These are phyloP conservation scores for Hura crepitans DNA, from an alignment of 441 rosid species.

Conservation along the genomic window DNA sequence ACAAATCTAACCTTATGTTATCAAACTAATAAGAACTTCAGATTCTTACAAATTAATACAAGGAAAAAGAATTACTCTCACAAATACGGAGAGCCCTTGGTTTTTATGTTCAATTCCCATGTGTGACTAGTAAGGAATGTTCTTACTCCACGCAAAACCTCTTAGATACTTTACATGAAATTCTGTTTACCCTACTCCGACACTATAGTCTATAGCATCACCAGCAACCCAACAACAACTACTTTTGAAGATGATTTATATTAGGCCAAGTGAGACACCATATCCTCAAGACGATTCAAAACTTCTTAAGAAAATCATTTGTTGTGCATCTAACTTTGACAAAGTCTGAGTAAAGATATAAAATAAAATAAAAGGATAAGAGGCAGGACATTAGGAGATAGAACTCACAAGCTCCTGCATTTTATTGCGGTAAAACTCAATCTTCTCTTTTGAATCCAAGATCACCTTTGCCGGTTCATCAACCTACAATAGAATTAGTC, in stretches of 20 bases:
- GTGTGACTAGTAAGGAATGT: too few species aligned
- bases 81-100: not conserved
- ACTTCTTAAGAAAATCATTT: not conserved
- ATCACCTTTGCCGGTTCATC: conserved; percentile 57
- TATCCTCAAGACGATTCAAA: not conserved
- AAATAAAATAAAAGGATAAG: conserved; percentile 4
- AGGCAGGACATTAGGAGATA: conserved; percentile 10
- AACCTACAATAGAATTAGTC: conserved; percentile 43
- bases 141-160: too few species aligned
- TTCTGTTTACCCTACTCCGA: too few species aligned
- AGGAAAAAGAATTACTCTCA: not conserved
- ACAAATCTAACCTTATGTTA: not conserved
- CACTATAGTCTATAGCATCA: too few species aligned
- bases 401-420: conserved; percentile 96
- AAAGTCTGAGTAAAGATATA: conserved; percentile 4
- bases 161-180: too few species aligned
- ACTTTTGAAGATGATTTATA: too few species aligned
- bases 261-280: not conserved
- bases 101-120: not conserved
- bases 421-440: conserved; percentile 82
- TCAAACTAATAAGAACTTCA: not conserved
- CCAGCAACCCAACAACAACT: too few species aligned
- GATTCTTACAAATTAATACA: not conserved
- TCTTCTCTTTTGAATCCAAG: conserved; percentile 89
- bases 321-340: not conserved